Base-by-base conservation (phyloP, 1,284 basidiomycete species). In the Anthracocystis panici-leucophaei region DNA sequence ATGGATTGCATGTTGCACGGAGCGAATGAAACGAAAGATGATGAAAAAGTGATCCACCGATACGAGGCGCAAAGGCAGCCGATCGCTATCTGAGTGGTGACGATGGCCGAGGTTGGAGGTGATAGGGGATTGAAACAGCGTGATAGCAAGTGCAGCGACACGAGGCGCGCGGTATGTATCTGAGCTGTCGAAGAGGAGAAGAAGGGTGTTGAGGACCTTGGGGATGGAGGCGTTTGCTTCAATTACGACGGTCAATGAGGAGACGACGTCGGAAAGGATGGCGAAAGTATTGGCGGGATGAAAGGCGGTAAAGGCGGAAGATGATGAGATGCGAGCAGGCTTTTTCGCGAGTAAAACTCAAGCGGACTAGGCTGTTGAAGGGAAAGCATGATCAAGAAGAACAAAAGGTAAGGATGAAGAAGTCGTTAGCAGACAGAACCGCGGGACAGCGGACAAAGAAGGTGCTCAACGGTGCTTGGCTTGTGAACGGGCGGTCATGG, bases 321-420 rank as follows among this genome's bases (percentile, higher is more conserved):
- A 51, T 27, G 67, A 49, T 41, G 52, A 57, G 65, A 55, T 33
- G 41, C 51, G 70, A 80, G 70, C 75, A 58, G 71, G 77, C 79
- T 72, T 70, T 80, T 80, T 79, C 79, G 79, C 79, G 79, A 80
- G 79, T 80, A 75, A 56, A 75, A 79, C 77, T 79, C 77, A 77
- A 80, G 79, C 79, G 79, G 77, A 80, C 79, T 80, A 79, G 68
- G 79, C 79, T 79, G 74, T 62, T 57, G 66, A n/a, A 44, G 14
- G 14, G 7, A 18, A 21, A 57, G 20, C 50, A 65, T 46, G 46
- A 25, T 45, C 57, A 33, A 29, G 2, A 56, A 12, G 52, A 51
- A 20, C 11, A 42, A 45, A 25, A 38, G 16, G 29, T 18, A 35
- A 48, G 38, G 35, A 46, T 10, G 21, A 64, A 4, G 10, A 33